Evolutionary conservation across 768 basidiomycete genomes (phyloP), one percentile per base, ranked within the genome.

Genomic region (Lactarius tabidus): DNA sequence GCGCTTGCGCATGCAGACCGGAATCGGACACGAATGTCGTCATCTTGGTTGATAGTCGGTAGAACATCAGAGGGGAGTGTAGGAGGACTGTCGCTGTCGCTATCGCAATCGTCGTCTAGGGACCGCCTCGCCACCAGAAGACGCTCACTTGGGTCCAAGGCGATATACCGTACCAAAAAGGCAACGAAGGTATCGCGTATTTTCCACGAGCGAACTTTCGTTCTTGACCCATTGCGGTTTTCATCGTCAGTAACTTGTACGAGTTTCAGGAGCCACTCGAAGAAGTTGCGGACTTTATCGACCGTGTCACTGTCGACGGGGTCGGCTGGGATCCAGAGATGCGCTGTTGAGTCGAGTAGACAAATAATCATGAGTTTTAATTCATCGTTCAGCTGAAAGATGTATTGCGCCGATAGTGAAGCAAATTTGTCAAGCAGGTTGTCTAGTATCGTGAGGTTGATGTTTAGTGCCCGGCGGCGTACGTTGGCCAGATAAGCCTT

Each of bases 1-100:
- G 86, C 82, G 59, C 80, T 85, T n/a, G 83, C 74, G 17, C 80
- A 77, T 1, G 89, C 89, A 1, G 82, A 83, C 35, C 91, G 86
- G 72, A 94, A 90, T 18, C 96, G 86, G 54, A 97, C 89, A 36
- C 94, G 85, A 23, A 90, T 85, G 72, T 98, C 95, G 45, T 78
- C 75, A 74, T 98, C 91, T n/a, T 75, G 71, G 26, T 80, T 81
- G 70, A 91, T 69, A 31, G 73, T 72, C 14, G 84, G 83, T 38
- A 92, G 78, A 36, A 85, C 72, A 69, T 69, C 66, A 60, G 80
- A 71, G 15, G 88, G 83, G 66, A 69, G 38, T 38, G 23, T 54
- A 23, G 53, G 61, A 64, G 41, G 33, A 12, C 57, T 61, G 31
- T 58, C 52, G 17, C 36, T 39, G 7, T 59, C 31, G 35, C 39